Percentiles rank a stretch among this genome's conserved stretches.
Conservation (phyloP, 306 rosid genomes). For the Citrullus amarus region DNA sequence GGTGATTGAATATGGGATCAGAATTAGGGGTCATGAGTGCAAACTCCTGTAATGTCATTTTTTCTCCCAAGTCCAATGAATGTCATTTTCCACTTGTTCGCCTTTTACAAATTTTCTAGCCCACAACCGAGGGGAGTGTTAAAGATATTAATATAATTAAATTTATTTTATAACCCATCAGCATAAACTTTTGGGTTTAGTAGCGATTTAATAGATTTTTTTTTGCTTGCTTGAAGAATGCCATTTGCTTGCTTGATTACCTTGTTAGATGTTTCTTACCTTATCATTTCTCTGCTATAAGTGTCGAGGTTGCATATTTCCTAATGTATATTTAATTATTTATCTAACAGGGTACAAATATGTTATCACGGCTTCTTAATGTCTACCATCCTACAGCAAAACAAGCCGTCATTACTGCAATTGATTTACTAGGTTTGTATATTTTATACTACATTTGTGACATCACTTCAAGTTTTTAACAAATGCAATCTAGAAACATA, state of each 20-base stretch:
- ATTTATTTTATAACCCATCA: no score
- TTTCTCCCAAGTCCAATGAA: no score
- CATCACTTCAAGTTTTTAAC: neutral
- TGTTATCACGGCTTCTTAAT: conserved; percentile 90
- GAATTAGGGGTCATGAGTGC: no score
- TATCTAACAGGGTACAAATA: conserved; percentile 69
- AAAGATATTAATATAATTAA: no score
- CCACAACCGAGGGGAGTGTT: no score
- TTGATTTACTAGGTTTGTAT: conserved; percentile 73
- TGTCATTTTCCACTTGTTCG: no score
- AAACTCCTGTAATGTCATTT: no score
- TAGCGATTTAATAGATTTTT: no score
- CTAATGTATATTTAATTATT: neutral
- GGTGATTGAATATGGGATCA: no score
- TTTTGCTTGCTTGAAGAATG: neutral
- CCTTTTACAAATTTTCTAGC: no score
- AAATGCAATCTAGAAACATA: neutral
- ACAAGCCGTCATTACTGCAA: conserved; percentile 96
- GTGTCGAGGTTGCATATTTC: conserved; percentile 8
- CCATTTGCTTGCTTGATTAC: neutral
- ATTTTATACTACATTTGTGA: neutral
- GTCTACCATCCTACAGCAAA: conserved; percentile 84
- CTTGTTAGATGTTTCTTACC: neutral
- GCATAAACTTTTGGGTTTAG: no score
- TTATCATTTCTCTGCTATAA: conserved; percentile 4